phyloP scores from a whole-genome alignment of 164 flowering plant genomes.

The Dillenia turbinata region DNA sequence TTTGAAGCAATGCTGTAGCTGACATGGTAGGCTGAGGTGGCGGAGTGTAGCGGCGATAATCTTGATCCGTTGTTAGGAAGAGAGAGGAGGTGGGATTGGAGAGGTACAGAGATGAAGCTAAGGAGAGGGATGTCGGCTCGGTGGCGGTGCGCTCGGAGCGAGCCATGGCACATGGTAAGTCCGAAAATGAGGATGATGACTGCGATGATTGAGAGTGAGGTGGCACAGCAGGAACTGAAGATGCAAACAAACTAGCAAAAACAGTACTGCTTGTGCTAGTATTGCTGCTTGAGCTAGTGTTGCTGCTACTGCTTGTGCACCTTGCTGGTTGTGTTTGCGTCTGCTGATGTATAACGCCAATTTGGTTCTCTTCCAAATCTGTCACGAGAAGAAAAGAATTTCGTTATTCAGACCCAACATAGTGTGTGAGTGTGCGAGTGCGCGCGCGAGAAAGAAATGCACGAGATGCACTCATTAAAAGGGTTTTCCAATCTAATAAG shows the following conservation, averaged over 20 bases:
- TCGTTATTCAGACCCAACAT: too few species aligned
- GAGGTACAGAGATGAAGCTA: constrained; percentile 44
- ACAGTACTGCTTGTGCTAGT: constrained; percentile 27
- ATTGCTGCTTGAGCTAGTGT: constrained; percentile 10
- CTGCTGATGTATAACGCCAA: constrained; percentile 4
- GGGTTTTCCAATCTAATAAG: background rate
- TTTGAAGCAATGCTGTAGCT: constrained; percentile 73
- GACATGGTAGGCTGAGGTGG: constrained; percentile 54
- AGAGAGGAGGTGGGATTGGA: constrained; percentile 24
- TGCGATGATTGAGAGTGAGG: constrained; percentile 14
- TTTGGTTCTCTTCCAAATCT: constrained; percentile 37
- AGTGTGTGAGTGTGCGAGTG: too few species aligned
- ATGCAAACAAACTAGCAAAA: constrained; percentile 46
- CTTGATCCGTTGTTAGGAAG: constrained; percentile 24
- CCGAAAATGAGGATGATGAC: constrained; percentile 28
- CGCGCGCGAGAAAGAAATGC: background rate
- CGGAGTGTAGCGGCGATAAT: constrained; percentile 24
- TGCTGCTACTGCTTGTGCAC: constrained; percentile 9
- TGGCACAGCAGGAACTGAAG: constrained; percentile 22
- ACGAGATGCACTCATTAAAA: too few species aligned
- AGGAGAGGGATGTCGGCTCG: constrained; percentile 10
- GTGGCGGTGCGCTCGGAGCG: constrained; percentile 17
- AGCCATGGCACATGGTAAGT: constrained; percentile 23
- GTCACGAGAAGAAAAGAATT: constrained; percentile 1
- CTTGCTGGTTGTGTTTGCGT: constrained; percentile 11